Evolutionary conservation across 352 stramenopile genomes (phyloP), one percentile per base, ranked within the genome.

Genomic region (Pythium grandisporangium): DNA sequence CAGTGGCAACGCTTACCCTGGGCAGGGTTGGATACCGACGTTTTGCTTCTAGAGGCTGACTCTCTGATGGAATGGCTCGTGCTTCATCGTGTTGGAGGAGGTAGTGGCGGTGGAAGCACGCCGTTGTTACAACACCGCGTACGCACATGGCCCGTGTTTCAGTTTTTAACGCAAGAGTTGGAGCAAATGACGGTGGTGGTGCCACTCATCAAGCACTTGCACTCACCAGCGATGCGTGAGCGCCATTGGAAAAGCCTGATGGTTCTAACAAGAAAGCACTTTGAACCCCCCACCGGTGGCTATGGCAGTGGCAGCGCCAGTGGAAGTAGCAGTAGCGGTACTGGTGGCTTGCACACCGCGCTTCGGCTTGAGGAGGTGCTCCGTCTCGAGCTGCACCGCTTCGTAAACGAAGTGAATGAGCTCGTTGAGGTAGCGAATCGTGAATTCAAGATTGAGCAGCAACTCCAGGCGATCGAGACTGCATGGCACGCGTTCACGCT

Each of bases 371-470:
- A 96, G 55, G 87, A 98, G 44, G 91, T 98, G 42, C 75, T 97
- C 30, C 67, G 72, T 32, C 66, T 98, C n/a, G 84, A 97, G 30
- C 66, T 98, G 24, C 82, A 96, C 51, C 70, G 71, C 5, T 90
- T 96, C 45, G 90, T 96, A 17, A 93, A 93, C 39, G 85, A 97
- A 51, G 90, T 98, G 27, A 90, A 94, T 48, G 92, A 97, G 37
- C 72, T 98, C 17, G 86, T 98, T 2, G 92, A 98, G 57, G 95
- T 96, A 45, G 93, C 92, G 38, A 86, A 72, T 13, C 95, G 96
- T n/a, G 93, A 98, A 42, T 94, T 97, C 44, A 98, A 98, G 63
- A 98, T 98, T 46, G 93, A 98, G 51, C 95, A 96, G 49, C 93
- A 98, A 38, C 63, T 98, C n/a, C 69, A 63, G 3, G 66, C 93